Conservation (phyloP, 2,329 filamentous ascomycete genomes). For the Leptoxyphium fumago region DNA sequence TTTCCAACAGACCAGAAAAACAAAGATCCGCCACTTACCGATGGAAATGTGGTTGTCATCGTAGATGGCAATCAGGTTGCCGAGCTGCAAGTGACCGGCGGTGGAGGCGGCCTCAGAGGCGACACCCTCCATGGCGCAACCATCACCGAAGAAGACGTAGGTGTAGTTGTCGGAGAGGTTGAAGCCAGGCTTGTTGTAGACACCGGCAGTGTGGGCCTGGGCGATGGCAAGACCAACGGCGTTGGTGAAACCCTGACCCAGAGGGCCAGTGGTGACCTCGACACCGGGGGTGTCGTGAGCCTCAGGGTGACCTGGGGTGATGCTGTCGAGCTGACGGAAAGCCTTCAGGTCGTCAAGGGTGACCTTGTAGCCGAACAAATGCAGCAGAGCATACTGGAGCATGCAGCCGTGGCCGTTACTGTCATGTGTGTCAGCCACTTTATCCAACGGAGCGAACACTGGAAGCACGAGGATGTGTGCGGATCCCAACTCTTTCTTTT, state of each 20-base stretch:
- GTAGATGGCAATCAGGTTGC: constrained; percentile 92
- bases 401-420: constrained; percentile 99
- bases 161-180: constrained; percentile 93
- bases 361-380: constrained; percentile 83
- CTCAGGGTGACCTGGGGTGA: constrained; percentile 92
- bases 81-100: constrained; percentile 91
- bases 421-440: constrained; percentile 2
- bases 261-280: constrained; percentile 94
- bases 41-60: constrained; percentile 97
- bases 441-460: neutral
- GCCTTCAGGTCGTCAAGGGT: constrained; percentile 83
- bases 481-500: neutral
- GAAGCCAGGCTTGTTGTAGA: constrained; percentile 94
- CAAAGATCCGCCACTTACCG: constrained; percentile 30
- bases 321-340: constrained; percentile 73
- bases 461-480: neutral
- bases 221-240: constrained; percentile 96
- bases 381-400: constrained; percentile 96
- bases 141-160: constrained; percentile 92
- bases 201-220: constrained; percentile 76
- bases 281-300: constrained; percentile 90
- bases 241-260: constrained; percentile 94
- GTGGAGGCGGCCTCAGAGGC: constrained; percentile 82
- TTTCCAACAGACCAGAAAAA: neutral
- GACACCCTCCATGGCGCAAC: constrained; percentile 97